These are phyloP conservation scores for Articulospora tetracladia DNA, from an alignment of 495 filamentous ascomycete species.

Conservation along the genomic window DNA sequence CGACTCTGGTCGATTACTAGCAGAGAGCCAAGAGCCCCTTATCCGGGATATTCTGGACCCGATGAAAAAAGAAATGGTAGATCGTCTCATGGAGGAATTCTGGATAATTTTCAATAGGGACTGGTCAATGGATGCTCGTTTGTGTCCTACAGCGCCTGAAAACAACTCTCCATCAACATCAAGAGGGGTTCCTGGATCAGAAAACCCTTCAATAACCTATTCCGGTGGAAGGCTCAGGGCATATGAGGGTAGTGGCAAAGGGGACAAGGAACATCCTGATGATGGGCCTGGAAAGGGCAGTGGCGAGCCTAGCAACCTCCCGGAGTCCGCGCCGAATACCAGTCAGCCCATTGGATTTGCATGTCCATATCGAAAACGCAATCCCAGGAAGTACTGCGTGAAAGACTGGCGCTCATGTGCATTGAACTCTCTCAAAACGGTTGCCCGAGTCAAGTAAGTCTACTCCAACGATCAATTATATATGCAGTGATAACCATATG, in stretches of 20 bases:
- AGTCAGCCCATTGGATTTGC: too few species aligned
- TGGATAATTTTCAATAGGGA: conserved; percentile 12
- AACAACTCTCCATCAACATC: too few species aligned
- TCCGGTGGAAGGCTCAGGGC: too few species aligned
- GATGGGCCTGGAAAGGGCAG: too few species aligned
- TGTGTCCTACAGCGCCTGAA: not conserved
- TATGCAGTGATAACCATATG: not conserved
- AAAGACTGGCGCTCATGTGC: conserved; percentile 7
- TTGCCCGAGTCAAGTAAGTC: conserved; percentile 18
- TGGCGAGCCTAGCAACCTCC: too few species aligned
- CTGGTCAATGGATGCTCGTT: not conserved
- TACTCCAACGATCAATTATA: not conserved
- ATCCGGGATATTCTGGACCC: conserved; percentile 1
- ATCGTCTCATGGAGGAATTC: conserved; percentile 17
- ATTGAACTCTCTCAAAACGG: conserved; percentile 6
- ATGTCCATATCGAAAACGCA: not conserved
- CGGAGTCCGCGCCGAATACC: too few species aligned
- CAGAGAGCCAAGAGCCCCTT: not conserved
- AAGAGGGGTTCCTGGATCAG: too few species aligned
- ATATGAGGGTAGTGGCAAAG: too few species aligned
- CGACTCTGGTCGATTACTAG: too few species aligned
- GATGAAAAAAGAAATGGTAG: conserved; percentile 2
- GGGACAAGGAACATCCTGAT: too few species aligned
- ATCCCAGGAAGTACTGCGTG: not conserved
- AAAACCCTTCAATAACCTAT: too few species aligned